Percentiles rank a stretch among this genome's conserved stretches.
Conservation (phyloP, 176 grass and related monocot genomes). For the Rhynchospora tenuis region DNA sequence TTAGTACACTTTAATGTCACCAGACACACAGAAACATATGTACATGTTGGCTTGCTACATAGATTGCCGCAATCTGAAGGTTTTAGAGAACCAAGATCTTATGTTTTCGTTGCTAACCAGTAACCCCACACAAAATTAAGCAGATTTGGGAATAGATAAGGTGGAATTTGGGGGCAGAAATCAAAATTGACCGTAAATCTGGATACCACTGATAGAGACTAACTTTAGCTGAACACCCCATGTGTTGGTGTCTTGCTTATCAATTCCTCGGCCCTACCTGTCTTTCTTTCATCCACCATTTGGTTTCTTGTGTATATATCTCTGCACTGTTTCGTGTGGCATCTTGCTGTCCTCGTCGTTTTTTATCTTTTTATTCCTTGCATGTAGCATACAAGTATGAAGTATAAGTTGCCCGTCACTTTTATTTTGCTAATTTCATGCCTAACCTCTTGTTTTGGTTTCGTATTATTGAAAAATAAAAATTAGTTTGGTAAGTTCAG, state of each 20-base stretch:
- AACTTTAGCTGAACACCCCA: conserved; percentile 47
- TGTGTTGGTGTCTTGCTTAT: conserved; percentile 46
- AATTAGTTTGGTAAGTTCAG: too few species aligned
- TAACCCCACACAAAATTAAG: neutral
- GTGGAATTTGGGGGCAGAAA: conserved; percentile 1
- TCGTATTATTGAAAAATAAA: too few species aligned
- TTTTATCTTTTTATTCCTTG: too few species aligned
- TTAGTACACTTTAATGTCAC: too few species aligned
- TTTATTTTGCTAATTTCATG: too few species aligned
- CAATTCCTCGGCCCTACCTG: conserved; percentile 60
- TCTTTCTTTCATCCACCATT: neutral
- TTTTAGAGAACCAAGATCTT: neutral
- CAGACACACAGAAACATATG: too few species aligned
- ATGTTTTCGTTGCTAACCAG: neutral
- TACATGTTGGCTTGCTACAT: neutral
- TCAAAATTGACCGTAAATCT: conserved; percentile 1
- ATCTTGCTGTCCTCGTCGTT: neutral
- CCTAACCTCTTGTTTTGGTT: too few species aligned
- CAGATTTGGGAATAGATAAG: conserved; percentile 8
- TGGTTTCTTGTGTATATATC: neutral
- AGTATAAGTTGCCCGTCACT: too few species aligned
- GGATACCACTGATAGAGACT: conserved; percentile 29
- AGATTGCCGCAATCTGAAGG: neutral
- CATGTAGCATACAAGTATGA: too few species aligned
- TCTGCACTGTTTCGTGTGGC: neutral